Conservation (phyloP, 352 stramenopile genomes). For the Pythium coloratum region DNA sequence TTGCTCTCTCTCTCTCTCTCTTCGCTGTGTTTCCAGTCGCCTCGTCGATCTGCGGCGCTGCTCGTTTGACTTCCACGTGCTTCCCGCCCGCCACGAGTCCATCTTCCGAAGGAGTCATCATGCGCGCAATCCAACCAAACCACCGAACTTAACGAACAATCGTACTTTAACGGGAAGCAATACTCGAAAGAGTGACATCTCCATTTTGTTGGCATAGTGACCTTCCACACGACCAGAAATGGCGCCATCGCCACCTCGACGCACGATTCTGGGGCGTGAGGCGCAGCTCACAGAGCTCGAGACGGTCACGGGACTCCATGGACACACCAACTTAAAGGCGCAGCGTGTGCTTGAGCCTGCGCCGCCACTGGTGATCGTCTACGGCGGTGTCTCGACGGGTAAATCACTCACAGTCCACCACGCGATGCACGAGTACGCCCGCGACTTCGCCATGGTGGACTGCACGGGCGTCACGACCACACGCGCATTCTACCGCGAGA, state of each 20-base stretch:
- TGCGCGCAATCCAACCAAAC: constrained; percentile 5
- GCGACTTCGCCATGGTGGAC: constrained; percentile 59
- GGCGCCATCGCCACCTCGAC: background rate
- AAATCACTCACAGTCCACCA: constrained; percentile 66
- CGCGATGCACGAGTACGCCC: constrained; percentile 33
- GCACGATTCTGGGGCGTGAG: constrained; percentile 56
- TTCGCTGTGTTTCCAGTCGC: background rate
- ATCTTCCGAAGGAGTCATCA: constrained; percentile 16
- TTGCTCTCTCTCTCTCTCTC: too few relatives aligned
- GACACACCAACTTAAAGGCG: constrained; percentile 1
- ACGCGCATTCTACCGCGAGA: constrained; percentile 72
- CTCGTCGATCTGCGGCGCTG: background rate
- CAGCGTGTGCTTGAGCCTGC: constrained; percentile 40
- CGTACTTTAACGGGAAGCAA: background rate
- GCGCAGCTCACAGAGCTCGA: constrained; percentile 50
- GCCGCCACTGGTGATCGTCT: constrained; percentile 64
- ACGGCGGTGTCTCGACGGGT: constrained; percentile 73
- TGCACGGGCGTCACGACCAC: constrained; percentile 66
- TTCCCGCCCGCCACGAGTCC: background rate
- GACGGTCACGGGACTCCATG: constrained; percentile 42
- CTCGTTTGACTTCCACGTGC: background rate
- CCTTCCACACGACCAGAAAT: constrained; percentile 8
- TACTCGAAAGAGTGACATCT: background rate
- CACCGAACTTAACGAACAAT: constrained; percentile 19
- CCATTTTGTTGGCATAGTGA: background rate